A percentile compares a stretch with the other conserved stretches of the same genome.
Conservation (phyloP, 805 yeast species). For the Blastobotrys americana region DNA sequence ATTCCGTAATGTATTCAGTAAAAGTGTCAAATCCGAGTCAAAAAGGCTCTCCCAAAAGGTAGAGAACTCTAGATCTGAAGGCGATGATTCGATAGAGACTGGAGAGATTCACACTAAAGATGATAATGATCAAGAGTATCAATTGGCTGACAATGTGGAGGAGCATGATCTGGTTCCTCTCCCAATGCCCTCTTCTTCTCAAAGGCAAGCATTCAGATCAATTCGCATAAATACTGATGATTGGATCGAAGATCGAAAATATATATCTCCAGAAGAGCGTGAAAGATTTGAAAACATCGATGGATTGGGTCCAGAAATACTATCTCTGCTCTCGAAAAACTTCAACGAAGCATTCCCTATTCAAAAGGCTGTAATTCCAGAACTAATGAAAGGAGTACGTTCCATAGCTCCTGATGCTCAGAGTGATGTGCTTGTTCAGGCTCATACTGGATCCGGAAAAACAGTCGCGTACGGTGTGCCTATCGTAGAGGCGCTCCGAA, state of each 20-base stretch:
- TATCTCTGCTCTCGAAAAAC: constrained; percentile 43
- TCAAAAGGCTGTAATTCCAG: constrained; percentile 60
- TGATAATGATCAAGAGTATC: constrained; percentile 15
- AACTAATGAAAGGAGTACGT: constrained; percentile 38
- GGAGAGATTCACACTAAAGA: constrained; percentile 4
- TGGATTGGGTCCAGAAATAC: constrained; percentile 36
- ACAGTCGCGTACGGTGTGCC: constrained; percentile 87
- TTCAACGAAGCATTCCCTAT: constrained; percentile 65
- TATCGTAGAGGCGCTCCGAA: constrained; percentile 57
- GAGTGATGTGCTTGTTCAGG: constrained; percentile 73
- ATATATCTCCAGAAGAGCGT: constrained; percentile 41
- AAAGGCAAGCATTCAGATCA: constrained; percentile 38
- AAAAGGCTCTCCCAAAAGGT: constrained; percentile 12
- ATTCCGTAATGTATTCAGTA: constrained; percentile 31
- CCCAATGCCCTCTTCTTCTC: constrained; percentile 69
- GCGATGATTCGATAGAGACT: no score
- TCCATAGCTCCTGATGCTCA: constrained; percentile 30
- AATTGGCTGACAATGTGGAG: constrained; percentile 18
- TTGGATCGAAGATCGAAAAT: constrained; percentile 67
- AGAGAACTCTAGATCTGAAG: constrained; percentile 11
- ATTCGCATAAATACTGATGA: constrained; percentile 9
- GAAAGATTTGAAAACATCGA: constrained; percentile 44
- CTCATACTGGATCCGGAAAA: constrained; percentile 95
- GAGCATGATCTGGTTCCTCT: constrained; percentile 51
- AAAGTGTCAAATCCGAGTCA: constrained; percentile 7